Percentiles rank a stretch among this genome's conserved stretches.
Evolutionary conservation across 129 eudicot species (phyloP).

Genomic region (Artemisia argyi): DNA sequence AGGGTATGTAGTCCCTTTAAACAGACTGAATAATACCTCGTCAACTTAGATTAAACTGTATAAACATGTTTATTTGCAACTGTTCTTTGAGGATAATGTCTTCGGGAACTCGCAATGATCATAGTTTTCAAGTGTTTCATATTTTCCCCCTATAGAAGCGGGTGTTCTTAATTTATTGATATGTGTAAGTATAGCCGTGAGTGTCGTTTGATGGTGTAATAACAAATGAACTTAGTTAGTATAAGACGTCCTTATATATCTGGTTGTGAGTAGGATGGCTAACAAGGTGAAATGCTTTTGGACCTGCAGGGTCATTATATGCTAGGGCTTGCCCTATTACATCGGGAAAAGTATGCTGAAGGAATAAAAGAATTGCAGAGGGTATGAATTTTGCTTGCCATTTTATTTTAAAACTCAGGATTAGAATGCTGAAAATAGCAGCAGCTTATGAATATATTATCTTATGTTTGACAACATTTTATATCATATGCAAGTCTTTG

Average conservation of each 20-base stretch:
- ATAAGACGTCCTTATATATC: neutral
- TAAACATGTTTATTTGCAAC: too few species aligned
- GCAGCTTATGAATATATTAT: too few species aligned
- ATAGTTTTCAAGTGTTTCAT: neutral
- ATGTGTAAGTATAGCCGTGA: neutral
- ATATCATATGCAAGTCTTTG: conserved; percentile 50
- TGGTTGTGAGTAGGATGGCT: neutral
- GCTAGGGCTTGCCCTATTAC: conserved; percentile 87
- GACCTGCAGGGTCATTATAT: conserved; percentile 77
- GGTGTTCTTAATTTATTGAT: too few species aligned
- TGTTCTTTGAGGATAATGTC: too few species aligned
- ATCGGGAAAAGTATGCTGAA: conserved; percentile 49
- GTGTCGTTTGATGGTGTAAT: neutral
- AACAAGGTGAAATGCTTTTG: conserved; percentile 14
- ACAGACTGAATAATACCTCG: neutral
- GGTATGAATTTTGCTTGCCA: conserved; percentile 34
- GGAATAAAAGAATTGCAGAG: conserved; percentile 77
- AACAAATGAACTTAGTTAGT: neutral
- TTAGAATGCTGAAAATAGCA: neutral
- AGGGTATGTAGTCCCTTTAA: neutral
- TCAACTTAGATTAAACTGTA: neutral
- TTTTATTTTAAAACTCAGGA: neutral
- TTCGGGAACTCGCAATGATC: neutral
- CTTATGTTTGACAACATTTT: neutral
- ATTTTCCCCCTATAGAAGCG: neutral